Conservation (phyloP, 2,329 filamentous ascomycete genomes). For the Penicillium verrucosum region DNA sequence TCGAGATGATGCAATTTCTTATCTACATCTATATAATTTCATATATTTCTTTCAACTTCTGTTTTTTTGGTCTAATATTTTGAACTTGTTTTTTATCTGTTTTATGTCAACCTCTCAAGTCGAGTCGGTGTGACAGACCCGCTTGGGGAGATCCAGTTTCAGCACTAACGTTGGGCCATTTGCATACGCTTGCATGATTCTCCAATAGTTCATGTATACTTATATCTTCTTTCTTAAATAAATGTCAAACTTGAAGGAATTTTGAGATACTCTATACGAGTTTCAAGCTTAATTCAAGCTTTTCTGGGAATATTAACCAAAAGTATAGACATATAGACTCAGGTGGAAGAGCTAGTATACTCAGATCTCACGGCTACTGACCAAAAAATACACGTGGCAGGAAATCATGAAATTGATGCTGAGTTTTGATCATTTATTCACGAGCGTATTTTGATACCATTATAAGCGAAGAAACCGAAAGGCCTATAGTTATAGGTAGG, state of each 20-base stretch:
- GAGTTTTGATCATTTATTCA: neutral
- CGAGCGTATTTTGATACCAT: neutral
- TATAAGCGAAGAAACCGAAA: neutral
- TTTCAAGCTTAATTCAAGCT: neutral
- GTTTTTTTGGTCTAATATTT: neutral
- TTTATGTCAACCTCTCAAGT: neutral
- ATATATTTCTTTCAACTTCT: neutral
- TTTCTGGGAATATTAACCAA: neutral
- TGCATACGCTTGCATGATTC: conserved; percentile 3
- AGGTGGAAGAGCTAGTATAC: neutral
- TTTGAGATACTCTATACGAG: too few species aligned
- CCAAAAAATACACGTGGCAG: neutral
- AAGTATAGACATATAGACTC: too few species aligned
- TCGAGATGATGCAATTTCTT: conserved; percentile 18
- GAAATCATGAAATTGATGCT: neutral
- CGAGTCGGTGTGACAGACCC: conserved; percentile 10
- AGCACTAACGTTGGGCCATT: conserved; percentile 3
- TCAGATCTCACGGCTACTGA: neutral
- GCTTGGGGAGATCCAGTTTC: conserved; percentile 1
- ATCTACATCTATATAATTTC: neutral
- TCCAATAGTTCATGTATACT: neutral
- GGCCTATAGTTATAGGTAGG: neutral
- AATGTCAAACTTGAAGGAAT: neutral
- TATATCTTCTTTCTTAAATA: neutral
- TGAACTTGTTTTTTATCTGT: neutral